Conservation (phyloP, 192 early-diverging fungal genomes). For the Coemansia sp. region DNA sequence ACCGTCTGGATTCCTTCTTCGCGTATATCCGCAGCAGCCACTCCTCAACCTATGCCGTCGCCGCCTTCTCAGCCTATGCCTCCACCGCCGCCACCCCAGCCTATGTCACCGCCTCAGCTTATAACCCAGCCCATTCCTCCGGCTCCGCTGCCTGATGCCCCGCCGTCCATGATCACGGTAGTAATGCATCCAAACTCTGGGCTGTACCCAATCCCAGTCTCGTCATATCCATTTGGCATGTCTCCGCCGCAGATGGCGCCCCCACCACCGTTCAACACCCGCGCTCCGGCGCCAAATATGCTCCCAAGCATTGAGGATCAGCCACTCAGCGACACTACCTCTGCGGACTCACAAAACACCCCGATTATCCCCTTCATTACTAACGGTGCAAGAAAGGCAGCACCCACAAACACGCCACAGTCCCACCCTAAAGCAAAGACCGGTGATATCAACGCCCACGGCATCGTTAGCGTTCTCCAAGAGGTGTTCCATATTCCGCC, state of each 20-base stretch:
- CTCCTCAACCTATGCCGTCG: background rate
- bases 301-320: background rate
- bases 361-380: constrained; percentile 48
- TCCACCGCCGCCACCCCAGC: background rate
- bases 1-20: constrained; percentile 25
- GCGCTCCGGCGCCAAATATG: background rate
- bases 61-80: background rate
- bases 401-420: constrained; percentile 12
- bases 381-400: constrained; percentile 23
- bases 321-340: background rate
- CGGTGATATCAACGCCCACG: constrained; percentile 26
- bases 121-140: background rate
- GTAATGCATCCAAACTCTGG: constrained; percentile 14
- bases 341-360: constrained; percentile 19
- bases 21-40: background rate
- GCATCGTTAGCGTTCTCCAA: constrained; percentile 42
- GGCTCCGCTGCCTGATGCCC: background rate
- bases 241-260: background rate
- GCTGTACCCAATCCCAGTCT: background rate
- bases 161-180: constrained; percentile 5
- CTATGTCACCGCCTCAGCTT: background rate
- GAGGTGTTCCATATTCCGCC: constrained; percentile 44
- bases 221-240: constrained; percentile 9
- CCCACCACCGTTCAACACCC: constrained; percentile 2
- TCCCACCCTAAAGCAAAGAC: background rate